phyloP scores from a whole-genome alignment of 2,329 filamentous ascomycete species.

The Aspergillus fumigatiaffinis region DNA sequence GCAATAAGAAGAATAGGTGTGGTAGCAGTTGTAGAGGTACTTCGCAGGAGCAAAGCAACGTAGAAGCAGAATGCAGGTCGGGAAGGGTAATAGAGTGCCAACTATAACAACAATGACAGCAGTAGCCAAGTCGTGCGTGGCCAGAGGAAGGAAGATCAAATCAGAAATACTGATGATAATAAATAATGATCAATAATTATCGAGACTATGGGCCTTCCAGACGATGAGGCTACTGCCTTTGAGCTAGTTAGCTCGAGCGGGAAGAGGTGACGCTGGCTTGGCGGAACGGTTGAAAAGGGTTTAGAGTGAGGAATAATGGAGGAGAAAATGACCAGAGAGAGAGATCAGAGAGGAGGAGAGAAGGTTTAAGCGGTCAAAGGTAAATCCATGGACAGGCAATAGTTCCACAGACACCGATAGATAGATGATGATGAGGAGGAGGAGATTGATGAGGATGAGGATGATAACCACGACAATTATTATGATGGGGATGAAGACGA shows the following conservation, averaged over 20 bases:
- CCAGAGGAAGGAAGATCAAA: not conserved
- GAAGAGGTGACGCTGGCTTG: not conserved
- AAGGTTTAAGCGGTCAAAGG: not conserved
- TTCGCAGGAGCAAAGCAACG: not conserved
- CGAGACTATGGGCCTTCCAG: not conserved
- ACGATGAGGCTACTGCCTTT: not conserved
- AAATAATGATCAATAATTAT: not conserved
- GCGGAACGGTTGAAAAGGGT: not conserved
- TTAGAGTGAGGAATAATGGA: not conserved
- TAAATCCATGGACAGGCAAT: not conserved
- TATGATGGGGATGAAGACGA: not conserved
- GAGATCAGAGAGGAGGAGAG: not conserved
- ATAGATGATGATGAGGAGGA: not conserved
- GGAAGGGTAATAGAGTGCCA: not conserved
- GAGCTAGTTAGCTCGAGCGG: not conserved
- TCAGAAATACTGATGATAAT: not conserved
- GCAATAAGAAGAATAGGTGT: not conserved
- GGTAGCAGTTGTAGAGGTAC: not conserved
- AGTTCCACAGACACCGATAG: not conserved
- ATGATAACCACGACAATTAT: not conserved
- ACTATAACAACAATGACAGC: not conserved
- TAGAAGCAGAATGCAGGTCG: not conserved
- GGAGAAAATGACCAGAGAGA: not conserved
- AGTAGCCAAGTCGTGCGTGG: not conserved
- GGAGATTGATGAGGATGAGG: not conserved